Evolutionary conservation across 2,329 filamentous ascomycete species (phyloP), one percentile per base, ranked within the genome.

Genomic region (Elsinoe australis): DNA sequence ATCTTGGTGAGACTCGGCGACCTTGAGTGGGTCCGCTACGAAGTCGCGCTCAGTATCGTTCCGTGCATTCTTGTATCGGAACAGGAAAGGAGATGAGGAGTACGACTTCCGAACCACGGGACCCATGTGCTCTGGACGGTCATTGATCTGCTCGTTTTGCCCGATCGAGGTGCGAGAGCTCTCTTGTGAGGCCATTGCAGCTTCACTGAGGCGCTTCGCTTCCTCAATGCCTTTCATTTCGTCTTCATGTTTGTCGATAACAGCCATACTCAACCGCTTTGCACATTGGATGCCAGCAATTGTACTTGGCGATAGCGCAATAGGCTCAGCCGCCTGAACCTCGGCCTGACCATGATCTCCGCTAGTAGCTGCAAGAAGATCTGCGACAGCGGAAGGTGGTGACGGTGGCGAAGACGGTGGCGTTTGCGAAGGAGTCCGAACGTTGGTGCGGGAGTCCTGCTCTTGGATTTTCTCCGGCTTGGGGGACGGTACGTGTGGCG

Each of bases 121-220:
- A 14, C 21, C 14, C 10, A 15, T 21, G n/a, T n/a, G n/a, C n/a
- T n/a, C n/a, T n/a, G n/a, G n/a, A n/a, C n/a, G n/a, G n/a, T n/a
- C n/a, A n/a, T n/a, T n/a, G n/a, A n/a, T n/a, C n/a, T n/a, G n/a
- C n/a, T n/a, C n/a, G n/a, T n/a, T n/a, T n/a, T n/a, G n/a, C n/a
- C n/a, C n/a, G n/a, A n/a, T n/a, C n/a, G n/a, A n/a, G n/a, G n/a
- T n/a, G n/a, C n/a, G n/a, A n/a, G n/a, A n/a, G 26, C 26, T 29
- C 6, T 12, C 6, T 29, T 6, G 26, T 12, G 26, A 12, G 26
- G 26, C 14, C 5, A 44, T 31, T 19, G 33, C 34, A 10, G 45
- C 32, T 38, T 48, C 32, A 21, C 45, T 48, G 22, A 48, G 34
- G 12, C 45, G 45, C 45, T 48, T 48, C n/a, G 45, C 45, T 17